Percentiles rank a stretch among this genome's conserved stretches.
phyloP scores from a whole-genome alignment of 805 yeast species.

The Myxozyma neotropica region DNA sequence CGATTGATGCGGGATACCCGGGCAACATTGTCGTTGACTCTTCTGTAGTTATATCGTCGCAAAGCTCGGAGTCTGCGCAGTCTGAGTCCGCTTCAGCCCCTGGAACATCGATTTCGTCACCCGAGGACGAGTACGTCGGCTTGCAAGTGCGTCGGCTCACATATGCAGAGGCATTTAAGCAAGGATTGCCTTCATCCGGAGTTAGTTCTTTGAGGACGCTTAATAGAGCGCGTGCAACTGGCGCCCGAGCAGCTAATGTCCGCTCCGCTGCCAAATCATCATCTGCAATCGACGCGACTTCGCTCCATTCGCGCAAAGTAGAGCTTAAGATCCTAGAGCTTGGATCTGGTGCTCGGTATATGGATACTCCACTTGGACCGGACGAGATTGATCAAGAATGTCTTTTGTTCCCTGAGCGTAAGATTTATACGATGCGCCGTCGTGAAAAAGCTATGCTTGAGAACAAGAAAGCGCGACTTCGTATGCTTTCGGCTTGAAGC shows the following conservation, averaged over 20 bases:
- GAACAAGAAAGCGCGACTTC: slow-evolving; percentile 20
- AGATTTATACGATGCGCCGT: slow-evolving; percentile 12
- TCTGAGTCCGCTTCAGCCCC: neutral
- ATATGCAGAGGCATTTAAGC: slow-evolving; percentile 22
- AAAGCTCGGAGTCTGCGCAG: neutral
- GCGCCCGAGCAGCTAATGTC: neutral
- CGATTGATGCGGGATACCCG: slow-evolving; percentile 4
- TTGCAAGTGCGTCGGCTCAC: slow-evolving; percentile 21
- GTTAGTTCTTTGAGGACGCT: neutral
- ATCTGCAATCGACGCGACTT: neutral
- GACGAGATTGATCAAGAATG: slow-evolving; percentile 16
- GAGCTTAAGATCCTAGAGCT: slow-evolving; percentile 3
- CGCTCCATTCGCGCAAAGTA: neutral
- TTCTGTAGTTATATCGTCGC: neutral
- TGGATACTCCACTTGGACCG: neutral
- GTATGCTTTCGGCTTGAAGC: neutral
- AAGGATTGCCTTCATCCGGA: slow-evolving; percentile 11
- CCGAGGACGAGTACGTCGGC: slow-evolving; percentile 20
- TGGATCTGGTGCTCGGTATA: slow-evolving; percentile 11
- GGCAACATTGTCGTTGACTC: slow-evolving; percentile 3
- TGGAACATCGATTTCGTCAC: neutral
- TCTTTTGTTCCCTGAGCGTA: slow-evolving; percentile 8
- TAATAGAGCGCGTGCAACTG: neutral
- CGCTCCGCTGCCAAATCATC: neutral
- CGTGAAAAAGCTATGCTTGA: slow-evolving; percentile 12